A percentile compares a stretch with the other conserved stretches of the same genome.
phyloP scores from a whole-genome alignment of 345 rosid genomes.

The Cochlearia excelsa region DNA sequence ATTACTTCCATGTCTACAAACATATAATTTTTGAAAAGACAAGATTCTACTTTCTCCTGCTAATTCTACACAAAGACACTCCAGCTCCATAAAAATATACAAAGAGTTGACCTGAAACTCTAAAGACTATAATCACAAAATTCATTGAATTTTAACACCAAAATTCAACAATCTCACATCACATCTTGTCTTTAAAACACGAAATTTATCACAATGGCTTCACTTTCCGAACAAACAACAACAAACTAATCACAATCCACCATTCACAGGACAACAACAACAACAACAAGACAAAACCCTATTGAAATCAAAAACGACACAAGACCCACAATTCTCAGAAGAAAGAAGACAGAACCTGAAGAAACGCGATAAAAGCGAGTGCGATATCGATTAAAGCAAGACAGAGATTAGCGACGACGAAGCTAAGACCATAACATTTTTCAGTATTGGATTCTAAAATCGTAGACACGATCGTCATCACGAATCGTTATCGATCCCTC shows the following conservation, averaged over 20 bases:
- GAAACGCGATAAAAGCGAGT: conserved; percentile 35
- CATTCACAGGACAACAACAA: conserved; percentile 10
- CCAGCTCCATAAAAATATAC: background rate
- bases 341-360: conserved; percentile 30
- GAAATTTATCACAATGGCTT: conserved; percentile 21
- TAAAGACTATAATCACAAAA: background rate
- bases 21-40: conserved; percentile 8
- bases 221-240: conserved; percentile 6
- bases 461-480: conserved; percentile 21
- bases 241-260: conserved; percentile 5
- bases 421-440: conserved; percentile 34
- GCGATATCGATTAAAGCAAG: conserved; percentile 34
- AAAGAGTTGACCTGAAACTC: conserved; percentile 32
- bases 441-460: conserved; percentile 15
- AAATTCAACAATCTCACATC: conserved; percentile 8
- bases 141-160: background rate
- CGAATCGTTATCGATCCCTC: conserved; percentile 15
- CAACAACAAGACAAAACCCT: background rate
- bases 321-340: background rate
- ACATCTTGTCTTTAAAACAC: background rate
- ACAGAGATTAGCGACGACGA: conserved; percentile 35
- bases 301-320: background rate
- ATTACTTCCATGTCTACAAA: conserved; percentile 16
- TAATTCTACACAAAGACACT: conserved; percentile 12
- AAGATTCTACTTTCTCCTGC: conserved; percentile 17